A percentile compares a stretch with the other conserved stretches of the same genome.
phyloP scores from a whole-genome alignment of 805 yeast genomes.

The Kluyveromyces wickerhamii region DNA sequence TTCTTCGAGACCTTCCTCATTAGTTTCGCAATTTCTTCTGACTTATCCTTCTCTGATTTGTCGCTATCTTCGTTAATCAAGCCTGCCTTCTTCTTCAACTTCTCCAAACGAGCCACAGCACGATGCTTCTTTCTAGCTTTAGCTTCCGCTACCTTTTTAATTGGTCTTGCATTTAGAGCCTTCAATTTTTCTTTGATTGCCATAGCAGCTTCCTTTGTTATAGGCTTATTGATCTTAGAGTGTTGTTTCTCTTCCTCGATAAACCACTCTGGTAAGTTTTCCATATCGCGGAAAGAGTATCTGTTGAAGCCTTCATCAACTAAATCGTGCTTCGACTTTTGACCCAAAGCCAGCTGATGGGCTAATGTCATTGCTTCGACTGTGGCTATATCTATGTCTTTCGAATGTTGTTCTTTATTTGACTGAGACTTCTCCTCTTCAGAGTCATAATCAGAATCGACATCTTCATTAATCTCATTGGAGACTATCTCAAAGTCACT shows the following conservation, averaged over 20 bases:
- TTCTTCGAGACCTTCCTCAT: slow-evolving; percentile 75
- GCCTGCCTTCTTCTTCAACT: slow-evolving; percentile 87
- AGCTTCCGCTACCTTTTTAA: slow-evolving; percentile 97
- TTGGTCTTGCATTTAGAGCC: slow-evolving; percentile 92
- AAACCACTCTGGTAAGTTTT: slow-evolving; percentile 95
- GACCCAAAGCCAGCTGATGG: slow-evolving; percentile 88
- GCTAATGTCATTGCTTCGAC: slow-evolving; percentile 98
- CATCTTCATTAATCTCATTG: slow-evolving; percentile 32
- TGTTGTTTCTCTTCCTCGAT: slow-evolving; percentile 85
- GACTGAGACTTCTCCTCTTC: slow-evolving; percentile 44
- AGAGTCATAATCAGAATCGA: slow-evolving; percentile 40
- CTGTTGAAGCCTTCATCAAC: slow-evolving; percentile 90
- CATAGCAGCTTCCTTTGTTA: slow-evolving; percentile 86
- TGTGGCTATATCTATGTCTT: slow-evolving; percentile 76
- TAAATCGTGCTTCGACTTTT: slow-evolving; percentile 73
- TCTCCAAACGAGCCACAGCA: slow-evolving; percentile 78
- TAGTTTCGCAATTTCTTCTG: slow-evolving; percentile 82
- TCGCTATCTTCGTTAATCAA: slow-evolving; percentile 78
- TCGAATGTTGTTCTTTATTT: slow-evolving; percentile 41
- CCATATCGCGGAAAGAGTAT: slow-evolving; percentile 84
- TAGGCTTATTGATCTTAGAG: slow-evolving; percentile 79
- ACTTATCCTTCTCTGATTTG: slow-evolving; percentile 88
- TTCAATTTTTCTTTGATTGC: slow-evolving; percentile 69
- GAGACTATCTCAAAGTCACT: slow-evolving; percentile 42
- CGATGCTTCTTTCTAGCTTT: slow-evolving; percentile 93